phyloP scores from a whole-genome alignment of 768 basidiomycete species.

The Amanita rubescens region DNA sequence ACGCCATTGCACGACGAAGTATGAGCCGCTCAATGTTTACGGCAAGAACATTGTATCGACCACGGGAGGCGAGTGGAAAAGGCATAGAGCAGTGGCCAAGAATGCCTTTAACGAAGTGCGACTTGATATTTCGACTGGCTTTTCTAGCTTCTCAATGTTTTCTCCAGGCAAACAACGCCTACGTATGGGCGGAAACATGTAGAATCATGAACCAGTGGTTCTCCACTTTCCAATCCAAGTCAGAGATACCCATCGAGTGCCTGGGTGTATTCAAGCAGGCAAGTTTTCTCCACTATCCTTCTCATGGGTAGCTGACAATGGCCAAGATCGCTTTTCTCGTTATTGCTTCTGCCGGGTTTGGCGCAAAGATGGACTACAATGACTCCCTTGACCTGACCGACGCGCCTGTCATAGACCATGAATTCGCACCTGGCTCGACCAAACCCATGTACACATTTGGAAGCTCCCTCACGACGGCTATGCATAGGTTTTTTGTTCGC shows the following conservation, averaged over 20 bases:
- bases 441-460: slow-evolving; percentile 22
- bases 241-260: neutral
- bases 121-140: neutral
- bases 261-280: neutral
- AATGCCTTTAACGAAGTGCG: slow-evolving; percentile 44
- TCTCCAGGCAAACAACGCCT: slow-evolving; percentile 33
- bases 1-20: slow-evolving; percentile 13
- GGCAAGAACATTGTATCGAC: slow-evolving; percentile 36
- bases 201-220: slow-evolving; percentile 36
- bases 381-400: slow-evolving; percentile 23
- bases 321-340: slow-evolving; percentile 26
- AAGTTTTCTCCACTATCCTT: neutral
- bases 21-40: slow-evolving; percentile 37
- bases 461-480: slow-evolving; percentile 22
- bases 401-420: slow-evolving; percentile 20
- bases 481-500: slow-evolving; percentile 21
- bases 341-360: slow-evolving; percentile 35
- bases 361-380: slow-evolving; percentile 12
- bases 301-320: too few relatives aligned
- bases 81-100: slow-evolving; percentile 36
- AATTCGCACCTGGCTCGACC: slow-evolving; percentile 22
- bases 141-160: neutral
- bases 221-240: slow-evolving; percentile 22
- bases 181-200: slow-evolving; percentile 41
- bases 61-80: slow-evolving; percentile 40